These are phyloP conservation scores for Limnanthes douglasii DNA, from an alignment of 345 rosid genomes.

Conservation along the genomic window DNA sequence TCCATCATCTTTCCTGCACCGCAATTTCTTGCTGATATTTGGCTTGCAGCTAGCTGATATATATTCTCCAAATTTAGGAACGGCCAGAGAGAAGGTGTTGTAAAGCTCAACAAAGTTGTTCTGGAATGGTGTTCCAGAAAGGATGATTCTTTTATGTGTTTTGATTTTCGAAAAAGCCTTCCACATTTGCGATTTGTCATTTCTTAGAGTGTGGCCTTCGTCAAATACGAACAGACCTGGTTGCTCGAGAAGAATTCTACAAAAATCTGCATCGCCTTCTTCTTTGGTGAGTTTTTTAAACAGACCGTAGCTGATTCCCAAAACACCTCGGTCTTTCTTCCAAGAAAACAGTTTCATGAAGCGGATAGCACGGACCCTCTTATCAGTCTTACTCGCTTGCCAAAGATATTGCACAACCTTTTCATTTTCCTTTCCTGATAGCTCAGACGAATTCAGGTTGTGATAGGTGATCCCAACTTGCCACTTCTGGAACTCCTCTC, in stretches of 20 bases:
- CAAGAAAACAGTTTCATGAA: slow-evolving; percentile 50
- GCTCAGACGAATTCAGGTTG: slow-evolving; percentile 27
- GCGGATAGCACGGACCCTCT: slow-evolving; percentile 9
- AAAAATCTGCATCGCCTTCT: slow-evolving; percentile 13
- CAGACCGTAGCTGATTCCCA: slow-evolving; percentile 47
- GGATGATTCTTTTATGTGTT: slow-evolving; percentile 47
- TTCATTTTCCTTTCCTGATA: slow-evolving; percentile 28
- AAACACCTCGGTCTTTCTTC: slow-evolving; percentile 33
- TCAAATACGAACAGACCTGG: slow-evolving; percentile 56
- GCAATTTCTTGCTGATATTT: too few relatives aligned
- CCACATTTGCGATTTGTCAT: slow-evolving; percentile 41
- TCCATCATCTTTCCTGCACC: too few relatives aligned
- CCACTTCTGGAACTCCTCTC: slow-evolving; percentile 64
- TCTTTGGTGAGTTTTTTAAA: slow-evolving; percentile 28
- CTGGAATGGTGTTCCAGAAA: slow-evolving; percentile 86
- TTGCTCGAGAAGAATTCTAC: slow-evolving; percentile 22
- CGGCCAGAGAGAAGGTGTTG: too few relatives aligned
- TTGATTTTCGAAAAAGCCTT: slow-evolving; percentile 31
- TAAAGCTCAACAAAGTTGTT: slow-evolving; percentile 60
- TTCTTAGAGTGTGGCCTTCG: slow-evolving; percentile 75
- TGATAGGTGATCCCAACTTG: slow-evolving; percentile 34
- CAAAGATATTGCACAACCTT: slow-evolving; percentile 12
- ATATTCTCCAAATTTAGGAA: too few relatives aligned
- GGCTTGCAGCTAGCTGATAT: too few relatives aligned
- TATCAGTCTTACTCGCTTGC: neutral